Evolutionary conservation across 192 early-diverging fungal genomes (phyloP).

Genomic region (Entrophospora sp.): DNA sequence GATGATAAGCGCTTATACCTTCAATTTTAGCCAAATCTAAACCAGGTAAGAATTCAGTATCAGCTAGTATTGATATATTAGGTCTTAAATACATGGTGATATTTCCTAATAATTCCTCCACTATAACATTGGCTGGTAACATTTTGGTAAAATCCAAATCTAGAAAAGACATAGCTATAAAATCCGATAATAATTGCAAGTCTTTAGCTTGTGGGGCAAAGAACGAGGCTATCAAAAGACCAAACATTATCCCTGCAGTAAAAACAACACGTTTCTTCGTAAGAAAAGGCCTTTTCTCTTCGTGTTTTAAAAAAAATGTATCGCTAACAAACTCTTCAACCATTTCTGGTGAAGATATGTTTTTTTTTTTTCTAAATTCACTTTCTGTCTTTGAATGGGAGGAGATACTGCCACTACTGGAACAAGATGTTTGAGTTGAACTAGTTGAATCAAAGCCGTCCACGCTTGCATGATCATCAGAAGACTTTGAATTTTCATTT

Average conservation of each 20-base stretch:
- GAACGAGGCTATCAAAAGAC: constrained; percentile 36
- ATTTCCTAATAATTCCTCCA: constrained; percentile 65
- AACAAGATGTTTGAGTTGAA: too few species aligned
- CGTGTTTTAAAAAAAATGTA: constrained; percentile 19
- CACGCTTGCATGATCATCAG: too few species aligned
- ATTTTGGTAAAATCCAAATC: constrained; percentile 60
- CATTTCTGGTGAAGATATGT: background rate
- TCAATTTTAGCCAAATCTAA: constrained; percentile 22
- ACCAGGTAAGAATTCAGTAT: constrained; percentile 46
- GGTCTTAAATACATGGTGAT: constrained; percentile 46
- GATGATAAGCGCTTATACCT: constrained; percentile 28
- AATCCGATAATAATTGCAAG: constrained; percentile 26
- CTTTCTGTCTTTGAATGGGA: too few species aligned
- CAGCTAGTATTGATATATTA: constrained; percentile 24
- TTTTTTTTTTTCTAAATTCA: too few species aligned
- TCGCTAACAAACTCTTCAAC: constrained; percentile 4
- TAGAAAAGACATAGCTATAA: constrained; percentile 26
- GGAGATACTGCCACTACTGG: too few species aligned
- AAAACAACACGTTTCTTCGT: constrained; percentile 38
- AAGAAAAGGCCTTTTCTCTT: constrained; percentile 8
- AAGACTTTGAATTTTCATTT: too few species aligned
- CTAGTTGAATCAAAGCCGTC: too few species aligned
- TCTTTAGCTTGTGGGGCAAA: constrained; percentile 39
- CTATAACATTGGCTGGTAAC: constrained; percentile 53
- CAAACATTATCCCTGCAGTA: constrained; percentile 49